Evolutionary conservation across 2,329 filamentous ascomycete species (phyloP), one percentile per base, ranked within the genome.

Genomic region (Fonsecaea pedrosoi): DNA sequence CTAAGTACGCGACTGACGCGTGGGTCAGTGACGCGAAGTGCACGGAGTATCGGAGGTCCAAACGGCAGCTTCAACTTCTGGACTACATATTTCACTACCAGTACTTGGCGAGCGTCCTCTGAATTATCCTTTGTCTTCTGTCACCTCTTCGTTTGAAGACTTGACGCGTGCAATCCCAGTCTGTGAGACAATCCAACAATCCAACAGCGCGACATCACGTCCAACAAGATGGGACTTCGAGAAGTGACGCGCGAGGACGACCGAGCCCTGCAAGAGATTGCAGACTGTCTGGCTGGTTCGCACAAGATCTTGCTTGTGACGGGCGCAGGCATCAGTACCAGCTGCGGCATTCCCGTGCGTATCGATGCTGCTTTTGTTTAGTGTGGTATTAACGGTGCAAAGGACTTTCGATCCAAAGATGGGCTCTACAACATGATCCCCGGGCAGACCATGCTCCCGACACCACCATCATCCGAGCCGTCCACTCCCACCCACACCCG

Each of bases 281-380:
- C 90, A 73, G 85, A 90, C 74, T 78, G 82, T 3, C 79, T 92
- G 54, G 84, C 85, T 69, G 89, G 87, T 75, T 85, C 89, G 10
- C 86, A 84, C 69, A 91, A 90, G 75, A 83, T 91, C n/a, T 83
- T 92, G 8, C 86, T 92, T 21, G 82, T 92, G 37, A 92, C 90
- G 0, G 89, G 90, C 58, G 89, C 89, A 57, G 89, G 89, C 60
- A 92, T 92, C 74, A 90, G 88, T 75, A 92, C 90, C 59, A 92
- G 91, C 75, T 91, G 88, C 69, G 90, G 90, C 63, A 92, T 92
- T 74, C 89, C 89, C 59, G 89, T 91, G 81, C 74, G 84, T 61
- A 76, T 8, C 12, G 4, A 9, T n/a, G 18, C 1, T 30, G 4
- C n/a, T 18, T 30, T 18, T 38, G 5, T 8, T 34, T 15, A 15